Conservation (phyloP, 352 stramenopile species). For the Pythium phragmiticola region DNA sequence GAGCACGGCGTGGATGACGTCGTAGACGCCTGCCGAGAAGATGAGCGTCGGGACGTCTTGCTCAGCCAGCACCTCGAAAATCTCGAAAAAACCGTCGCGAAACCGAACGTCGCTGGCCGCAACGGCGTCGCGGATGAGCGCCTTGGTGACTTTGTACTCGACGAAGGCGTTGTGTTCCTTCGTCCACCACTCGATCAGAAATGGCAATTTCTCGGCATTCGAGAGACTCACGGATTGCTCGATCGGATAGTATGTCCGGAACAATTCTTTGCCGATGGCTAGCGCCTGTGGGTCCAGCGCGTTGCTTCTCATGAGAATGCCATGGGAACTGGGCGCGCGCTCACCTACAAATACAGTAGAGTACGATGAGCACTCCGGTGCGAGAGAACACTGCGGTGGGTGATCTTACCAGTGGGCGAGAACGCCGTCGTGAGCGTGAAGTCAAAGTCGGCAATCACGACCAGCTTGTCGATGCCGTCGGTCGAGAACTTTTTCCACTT, state of each 20-base stretch:
- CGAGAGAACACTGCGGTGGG: too few species aligned
- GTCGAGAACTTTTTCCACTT: slow-evolving; percentile 80
- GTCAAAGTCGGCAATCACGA: slow-evolving; percentile 85
- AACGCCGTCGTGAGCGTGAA: slow-evolving; percentile 75
- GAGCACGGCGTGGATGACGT: slow-evolving; percentile 74
- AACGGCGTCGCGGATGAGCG: slow-evolving; percentile 43
- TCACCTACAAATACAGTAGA: slow-evolving; percentile 4
- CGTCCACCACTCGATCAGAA: slow-evolving; percentile 70
- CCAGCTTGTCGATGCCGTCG: slow-evolving; percentile 61
- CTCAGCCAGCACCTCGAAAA: slow-evolving; percentile 50
- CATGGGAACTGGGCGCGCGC: slow-evolving; percentile 32
- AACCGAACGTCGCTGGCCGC: slow-evolving; percentile 49
- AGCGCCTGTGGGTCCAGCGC: slow-evolving; percentile 28
- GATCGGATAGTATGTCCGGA: slow-evolving; percentile 64
- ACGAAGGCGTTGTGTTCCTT: slow-evolving; percentile 55
- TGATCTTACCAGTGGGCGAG: slow-evolving; percentile 29
- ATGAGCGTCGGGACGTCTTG: slow-evolving; percentile 71
- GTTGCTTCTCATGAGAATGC: slow-evolving; percentile 30
- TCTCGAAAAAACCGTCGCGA: slow-evolving; percentile 59
- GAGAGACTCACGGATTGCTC: slow-evolving; percentile 59
- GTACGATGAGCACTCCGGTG: neutral
- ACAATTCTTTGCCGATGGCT: slow-evolving; percentile 42
- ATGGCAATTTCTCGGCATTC: slow-evolving; percentile 61
- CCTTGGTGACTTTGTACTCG: slow-evolving; percentile 46
- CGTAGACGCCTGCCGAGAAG: slow-evolving; percentile 68